A percentile compares a stretch with the other conserved stretches of the same genome.
Conservation (phyloP, 352 stramenopile species). For the Phytophthora megakarya region DNA sequence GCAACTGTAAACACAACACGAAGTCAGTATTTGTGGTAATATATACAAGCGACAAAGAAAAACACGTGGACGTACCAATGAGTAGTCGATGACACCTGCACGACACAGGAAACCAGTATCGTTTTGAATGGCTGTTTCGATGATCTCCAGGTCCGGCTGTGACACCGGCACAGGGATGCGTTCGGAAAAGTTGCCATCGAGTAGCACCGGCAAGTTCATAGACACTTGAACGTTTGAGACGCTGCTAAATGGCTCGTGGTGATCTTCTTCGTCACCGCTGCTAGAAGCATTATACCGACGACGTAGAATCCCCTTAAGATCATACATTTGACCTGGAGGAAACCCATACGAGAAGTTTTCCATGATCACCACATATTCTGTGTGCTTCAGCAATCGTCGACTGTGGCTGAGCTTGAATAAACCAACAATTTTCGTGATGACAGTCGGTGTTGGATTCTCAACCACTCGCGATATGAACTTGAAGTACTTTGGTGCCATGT, state of each 20-base stretch:
- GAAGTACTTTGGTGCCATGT: constrained; percentile 89
- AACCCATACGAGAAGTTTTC: constrained; percentile 88
- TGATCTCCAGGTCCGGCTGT: constrained; percentile 60
- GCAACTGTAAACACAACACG: constrained; percentile 42
- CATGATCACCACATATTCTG: constrained; percentile 87
- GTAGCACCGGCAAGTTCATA: constrained; percentile 66
- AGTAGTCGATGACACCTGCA: constrained; percentile 87
- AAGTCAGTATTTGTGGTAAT: constrained; percentile 10
- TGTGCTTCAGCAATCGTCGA: constrained; percentile 67
- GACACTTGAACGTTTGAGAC: constrained; percentile 55
- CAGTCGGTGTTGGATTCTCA: constrained; percentile 56
- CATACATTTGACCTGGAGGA: constrained; percentile 79
- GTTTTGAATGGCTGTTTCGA: constrained; percentile 74
- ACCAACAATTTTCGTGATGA: constrained; percentile 88
- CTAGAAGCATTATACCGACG: constrained; percentile 64
- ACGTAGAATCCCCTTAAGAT: constrained; percentile 85
- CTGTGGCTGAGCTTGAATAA: constrained; percentile 80
- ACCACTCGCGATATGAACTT: constrained; percentile 81
- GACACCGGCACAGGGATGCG: constrained; percentile 79
- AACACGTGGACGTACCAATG: constrained; percentile 63
- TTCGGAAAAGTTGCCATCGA: constrained; percentile 84
- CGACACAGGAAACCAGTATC: constrained; percentile 78
- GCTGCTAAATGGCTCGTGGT: constrained; percentile 40
- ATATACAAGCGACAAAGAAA: not conserved
- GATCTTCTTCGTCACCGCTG: constrained; percentile 44